Conservation (phyloP, 2,329 filamentous ascomycete species). For the Decorospora gaudefroyi region DNA sequence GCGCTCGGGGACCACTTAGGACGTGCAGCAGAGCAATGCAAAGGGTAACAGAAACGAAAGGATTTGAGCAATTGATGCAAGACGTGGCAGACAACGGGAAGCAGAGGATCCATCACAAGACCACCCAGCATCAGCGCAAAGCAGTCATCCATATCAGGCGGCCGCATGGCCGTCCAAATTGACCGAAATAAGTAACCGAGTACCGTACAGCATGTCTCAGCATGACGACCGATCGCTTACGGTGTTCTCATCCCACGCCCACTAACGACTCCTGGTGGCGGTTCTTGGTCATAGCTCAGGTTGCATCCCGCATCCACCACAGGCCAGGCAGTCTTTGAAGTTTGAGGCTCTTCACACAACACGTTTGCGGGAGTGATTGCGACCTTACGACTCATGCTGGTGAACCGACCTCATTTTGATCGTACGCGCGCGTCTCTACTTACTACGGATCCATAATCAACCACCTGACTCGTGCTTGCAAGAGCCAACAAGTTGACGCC, state of each 20-base stretch:
- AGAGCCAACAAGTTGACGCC: conserved; percentile 1
- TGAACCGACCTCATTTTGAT: conserved; percentile 2
- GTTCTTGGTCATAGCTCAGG: conserved; percentile 21
- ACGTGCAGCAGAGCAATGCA: conserved; percentile 28
- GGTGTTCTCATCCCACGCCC: conserved; percentile 29
- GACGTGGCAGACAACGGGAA: conserved; percentile 41
- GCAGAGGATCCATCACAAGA: conserved; percentile 34
- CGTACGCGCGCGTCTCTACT: not conserved
- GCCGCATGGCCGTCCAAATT: conserved; percentile 9
- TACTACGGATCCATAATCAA: conserved; percentile 6
- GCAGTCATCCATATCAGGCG: conserved; percentile 19
- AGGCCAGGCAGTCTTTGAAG: no score
- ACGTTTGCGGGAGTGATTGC: conserved; percentile 2
- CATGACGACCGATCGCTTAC: conserved; percentile 17
- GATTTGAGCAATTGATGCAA: conserved; percentile 29
- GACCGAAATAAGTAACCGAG: conserved; percentile 7
- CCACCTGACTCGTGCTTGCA: no score
- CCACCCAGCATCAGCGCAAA: conserved; percentile 31
- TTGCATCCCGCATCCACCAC: not conserved
- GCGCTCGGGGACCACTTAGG: conserved; percentile 16
- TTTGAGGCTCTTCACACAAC: conserved; percentile 25
- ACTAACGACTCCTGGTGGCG: conserved; percentile 30
- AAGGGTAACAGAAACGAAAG: conserved; percentile 26
- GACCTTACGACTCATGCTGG: conserved; percentile 3
- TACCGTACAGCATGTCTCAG: conserved; percentile 16